A percentile compares a stretch with the other conserved stretches of the same genome.
Evolutionary conservation across 2,329 filamentous ascomycete genomes (phyloP).

Genomic region (Sclerotinia trifoliorum): DNA sequence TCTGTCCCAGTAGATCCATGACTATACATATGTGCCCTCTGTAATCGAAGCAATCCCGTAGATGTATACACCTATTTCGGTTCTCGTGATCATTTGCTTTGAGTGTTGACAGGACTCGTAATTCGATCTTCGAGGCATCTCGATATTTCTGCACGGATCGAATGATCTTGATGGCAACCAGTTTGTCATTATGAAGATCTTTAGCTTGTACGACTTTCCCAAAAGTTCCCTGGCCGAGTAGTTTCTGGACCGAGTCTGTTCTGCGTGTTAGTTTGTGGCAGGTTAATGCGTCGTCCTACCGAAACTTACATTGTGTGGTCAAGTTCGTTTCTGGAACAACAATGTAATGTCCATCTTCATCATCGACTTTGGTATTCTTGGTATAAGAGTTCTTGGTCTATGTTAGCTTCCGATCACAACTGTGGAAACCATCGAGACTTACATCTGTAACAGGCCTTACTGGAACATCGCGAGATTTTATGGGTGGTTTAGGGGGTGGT

Average conservation of each 20-base stretch:
- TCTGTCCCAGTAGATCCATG: conserved; percentile 80
- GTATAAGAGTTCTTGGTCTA: conserved; percentile 43
- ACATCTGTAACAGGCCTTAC: conserved; percentile 64
- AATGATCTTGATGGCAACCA: conserved; percentile 95
- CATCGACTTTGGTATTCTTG: conserved; percentile 76
- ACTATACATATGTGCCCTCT: conserved; percentile 91
- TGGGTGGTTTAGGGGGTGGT: conserved; percentile 81
- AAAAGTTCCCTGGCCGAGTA: conserved; percentile 95
- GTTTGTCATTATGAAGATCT: conserved; percentile 68
- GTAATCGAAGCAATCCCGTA: conserved; percentile 96
- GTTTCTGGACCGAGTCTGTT: conserved; percentile 79
- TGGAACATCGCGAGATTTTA: conserved; percentile 80
- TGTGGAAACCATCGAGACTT: conserved; percentile 41
- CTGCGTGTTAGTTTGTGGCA: conserved; percentile 12
- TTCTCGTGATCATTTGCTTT: conserved; percentile 90
- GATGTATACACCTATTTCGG: conserved; percentile 92
- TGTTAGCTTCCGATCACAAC: conserved; percentile 25
- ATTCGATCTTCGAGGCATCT: conserved; percentile 90
- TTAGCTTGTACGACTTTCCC: conserved; percentile 95
- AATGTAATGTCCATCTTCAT: conserved; percentile 96
- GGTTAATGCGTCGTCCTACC: background rate
- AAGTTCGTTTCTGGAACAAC: conserved; percentile 83
- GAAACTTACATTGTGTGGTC: conserved; percentile 79
- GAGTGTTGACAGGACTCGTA: conserved; percentile 87
- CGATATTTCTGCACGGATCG: conserved; percentile 97